phyloP scores from a whole-genome alignment of 768 basidiomycete genomes.

The Tricholoma flavovirens region DNA sequence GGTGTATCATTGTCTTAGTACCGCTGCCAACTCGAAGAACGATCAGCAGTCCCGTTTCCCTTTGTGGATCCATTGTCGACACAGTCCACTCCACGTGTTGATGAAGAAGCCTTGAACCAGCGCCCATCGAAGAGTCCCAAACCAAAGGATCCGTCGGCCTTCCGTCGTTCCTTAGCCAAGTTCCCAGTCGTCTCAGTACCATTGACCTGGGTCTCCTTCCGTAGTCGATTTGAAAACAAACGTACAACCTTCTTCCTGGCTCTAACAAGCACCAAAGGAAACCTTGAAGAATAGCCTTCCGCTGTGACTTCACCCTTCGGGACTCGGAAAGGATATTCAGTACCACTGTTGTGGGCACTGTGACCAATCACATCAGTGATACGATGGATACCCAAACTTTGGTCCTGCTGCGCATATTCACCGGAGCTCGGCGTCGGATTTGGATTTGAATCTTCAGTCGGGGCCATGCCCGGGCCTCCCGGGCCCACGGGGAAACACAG shows the following conservation, averaged over 20 bases:
- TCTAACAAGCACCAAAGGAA: neutral
- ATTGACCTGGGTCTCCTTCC: slow-evolving; percentile 3
- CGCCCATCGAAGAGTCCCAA: neutral
- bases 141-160: neutral
- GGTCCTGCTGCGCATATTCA: neutral
- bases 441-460: neutral
- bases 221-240: slow-evolving; percentile 5
- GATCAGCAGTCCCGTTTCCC: neutral
- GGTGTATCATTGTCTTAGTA: too few relatives aligned
- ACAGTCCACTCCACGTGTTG: neutral
- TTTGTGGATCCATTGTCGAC: neutral
- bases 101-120: neutral
- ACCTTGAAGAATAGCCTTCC: neutral
- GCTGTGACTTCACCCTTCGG: neutral
- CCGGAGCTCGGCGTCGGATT: neutral
- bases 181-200: neutral
- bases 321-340: neutral
- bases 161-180: neutral
- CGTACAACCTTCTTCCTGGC: neutral
- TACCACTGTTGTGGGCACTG: neutral
- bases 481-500: neutral
- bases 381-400: neutral
- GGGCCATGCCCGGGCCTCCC: too few relatives aligned
- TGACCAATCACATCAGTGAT: neutral
- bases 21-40: too few relatives aligned